A percentile compares a stretch with the other conserved stretches of the same genome.
phyloP scores from a whole-genome alignment of 2,329 filamentous ascomycete species.

The Rhexocercosporidium sp. region DNA sequence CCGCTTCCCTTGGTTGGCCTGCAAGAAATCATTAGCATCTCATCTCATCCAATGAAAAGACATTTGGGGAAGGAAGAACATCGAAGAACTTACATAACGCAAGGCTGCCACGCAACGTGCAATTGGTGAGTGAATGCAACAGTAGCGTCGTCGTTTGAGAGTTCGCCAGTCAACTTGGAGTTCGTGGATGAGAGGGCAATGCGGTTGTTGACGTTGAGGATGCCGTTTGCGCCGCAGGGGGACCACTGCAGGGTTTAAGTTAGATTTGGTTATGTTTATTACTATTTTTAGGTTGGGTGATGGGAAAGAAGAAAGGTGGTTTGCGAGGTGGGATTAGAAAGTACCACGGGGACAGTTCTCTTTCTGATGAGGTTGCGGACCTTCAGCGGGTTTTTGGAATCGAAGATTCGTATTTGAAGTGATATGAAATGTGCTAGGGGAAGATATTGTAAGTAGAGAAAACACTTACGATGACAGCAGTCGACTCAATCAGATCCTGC shows the following conservation, averaged over 20 bases:
- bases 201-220: conserved; percentile 33
- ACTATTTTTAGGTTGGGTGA: background rate
- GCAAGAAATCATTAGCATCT: background rate
- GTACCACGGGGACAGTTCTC: conserved; percentile 1
- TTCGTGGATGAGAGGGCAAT: conserved; percentile 26
- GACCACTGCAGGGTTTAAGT: conserved; percentile 18
- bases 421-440: background rate
- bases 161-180: conserved; percentile 18
- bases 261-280: background rate
- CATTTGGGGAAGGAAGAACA: no score
- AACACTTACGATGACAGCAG: conserved; percentile 24
- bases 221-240: conserved; percentile 30
- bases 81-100: background rate
- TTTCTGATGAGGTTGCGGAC: background rate
- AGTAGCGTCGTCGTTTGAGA: conserved; percentile 33
- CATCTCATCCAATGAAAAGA: no score
- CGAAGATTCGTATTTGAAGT: background rate
- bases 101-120: conserved; percentile 29
- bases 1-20: background rate
- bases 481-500: conserved; percentile 27
- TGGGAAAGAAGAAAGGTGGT: background rate
- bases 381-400: background rate
- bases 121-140: conserved; percentile 30
- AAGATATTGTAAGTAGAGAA: background rate
- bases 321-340: background rate